Evolutionary conservation across 2,329 filamentous ascomycete genomes (phyloP), one percentile per base, ranked within the genome.

Genomic region (Microcyclospora pomicola): DNA sequence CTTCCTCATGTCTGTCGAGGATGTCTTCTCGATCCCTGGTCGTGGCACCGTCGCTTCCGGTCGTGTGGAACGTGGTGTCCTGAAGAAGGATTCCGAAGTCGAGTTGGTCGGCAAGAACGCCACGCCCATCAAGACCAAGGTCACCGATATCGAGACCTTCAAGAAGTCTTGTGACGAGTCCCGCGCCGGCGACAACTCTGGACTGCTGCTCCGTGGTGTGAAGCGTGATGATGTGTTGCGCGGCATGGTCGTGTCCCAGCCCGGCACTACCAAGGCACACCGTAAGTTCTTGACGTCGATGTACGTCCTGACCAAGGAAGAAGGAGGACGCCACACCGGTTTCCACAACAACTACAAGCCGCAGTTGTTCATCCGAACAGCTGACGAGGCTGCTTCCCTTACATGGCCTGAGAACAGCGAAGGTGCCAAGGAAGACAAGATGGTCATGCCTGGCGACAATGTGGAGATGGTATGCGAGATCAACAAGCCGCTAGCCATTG

Each of bases 111-210:
- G 91, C 61, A 93, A 91, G 71, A 77, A 80, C 51, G 65, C 67
- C 40, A 73, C 77, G 33, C 68, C 84, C 50, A 83, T 96, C 72
- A 95, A 92, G 78, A 96, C 91, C 65, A 96, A 95, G 74, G 88
- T 98, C 49, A 98, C 91, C 58, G 92, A 98, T 59, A 96, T 98
- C 52, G 91, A 98, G 73, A 98, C 88, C 49, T 98, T 98, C 75
- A 95, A 96, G 76, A 98, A 98, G 77, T 92, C 86, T 35, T 96
- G 91, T 66, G 87, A 95, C 42, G 85, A 94, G 68, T 93, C 88
- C 42, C 77, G 83, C 55, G 91, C 91, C 45, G 91, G 91, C 64
- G 91, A 98, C 68, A 98, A 96, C 78, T 95, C 91, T 16, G 91
- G 91, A 59, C 82, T 98, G 29, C 77, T 98, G 38, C 80, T 98